Evolutionary conservation across 73 alveolate species (phyloP).

Genomic region (Stentor roeselii): DNA sequence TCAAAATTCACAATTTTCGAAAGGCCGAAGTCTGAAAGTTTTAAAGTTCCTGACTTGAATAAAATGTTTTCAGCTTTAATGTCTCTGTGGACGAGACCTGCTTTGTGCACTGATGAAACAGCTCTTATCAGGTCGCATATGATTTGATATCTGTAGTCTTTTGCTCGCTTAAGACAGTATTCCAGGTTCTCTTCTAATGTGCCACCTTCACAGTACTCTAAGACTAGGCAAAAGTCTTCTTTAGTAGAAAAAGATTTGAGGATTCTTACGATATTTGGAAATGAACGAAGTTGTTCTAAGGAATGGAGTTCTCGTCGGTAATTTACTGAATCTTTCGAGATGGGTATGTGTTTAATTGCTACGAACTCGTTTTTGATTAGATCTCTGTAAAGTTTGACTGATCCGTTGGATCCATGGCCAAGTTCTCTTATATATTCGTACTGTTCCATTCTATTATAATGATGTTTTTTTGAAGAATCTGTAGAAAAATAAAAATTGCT

Average conservation of each 20-base stretch:
- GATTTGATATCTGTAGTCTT: no score
- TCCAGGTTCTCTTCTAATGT: no score
- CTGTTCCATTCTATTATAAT: no score
- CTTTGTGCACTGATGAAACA: background rate
- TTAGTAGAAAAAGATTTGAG: no score
- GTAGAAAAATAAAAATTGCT: no score
- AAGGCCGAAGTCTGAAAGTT: background rate
- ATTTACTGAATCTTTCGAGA: background rate
- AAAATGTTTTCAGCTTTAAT: background rate
- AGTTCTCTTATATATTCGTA: background rate
- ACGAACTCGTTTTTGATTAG: background rate
- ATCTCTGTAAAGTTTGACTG: background rate
- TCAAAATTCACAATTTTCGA: background rate
- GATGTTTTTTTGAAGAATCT: no score
- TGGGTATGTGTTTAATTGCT: background rate
- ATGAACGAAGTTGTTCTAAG: background rate
- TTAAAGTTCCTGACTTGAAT: background rate
- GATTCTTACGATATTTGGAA: background rate
- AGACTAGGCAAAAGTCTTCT: background rate
- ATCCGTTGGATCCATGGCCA: background rate
- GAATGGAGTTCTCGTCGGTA: background rate
- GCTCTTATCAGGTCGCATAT: no score
- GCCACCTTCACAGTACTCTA: background rate
- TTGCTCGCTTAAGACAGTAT: no score
- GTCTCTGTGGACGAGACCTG: background rate